Evolutionary conservation across 768 basidiomycete species (phyloP), one percentile per base, ranked within the genome.

Genomic region (Tylopilus plumbeoviolaceoides): DNA sequence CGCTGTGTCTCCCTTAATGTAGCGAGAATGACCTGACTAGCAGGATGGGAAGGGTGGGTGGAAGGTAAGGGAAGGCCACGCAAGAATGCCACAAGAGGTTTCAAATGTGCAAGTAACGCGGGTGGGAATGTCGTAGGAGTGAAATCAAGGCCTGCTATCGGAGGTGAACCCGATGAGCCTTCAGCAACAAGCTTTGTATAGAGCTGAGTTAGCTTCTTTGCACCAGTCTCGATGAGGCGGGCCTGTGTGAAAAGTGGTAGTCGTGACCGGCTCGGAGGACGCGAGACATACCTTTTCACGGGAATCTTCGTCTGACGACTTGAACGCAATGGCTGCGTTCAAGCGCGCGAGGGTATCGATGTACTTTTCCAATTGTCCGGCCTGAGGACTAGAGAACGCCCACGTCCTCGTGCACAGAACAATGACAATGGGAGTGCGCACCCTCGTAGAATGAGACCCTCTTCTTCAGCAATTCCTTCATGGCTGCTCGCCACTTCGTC

Each of bases 171-270:
- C 3, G 89, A 86, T 1, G 88, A 91, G 23, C 82, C 87, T 70
- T 91, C 89, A 3, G 91, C 90, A n/a, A 91, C 87, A 30, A 88
- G 76, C 61, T 89, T 90, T n/a, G 89, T 93, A 63, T 87, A 92
- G 11, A 91, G 70, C 60, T 90, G 89, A 0, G 83, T 78, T 10
- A 92, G 74, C 63, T 90, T 91, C 73, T 91, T 91, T 6, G 83
- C 82, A 9, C 91, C 90, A 1, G 88, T 88, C 71, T 91, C 89
- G 9, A 91, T 74, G 5, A 92, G 78, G 39, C 85, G 81, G n/a
- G 87, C 77, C 85, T 76, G 58, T 4, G 12, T 5, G 12, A 11
- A 28, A 5, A 39, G 17, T 18, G 2, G 15, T 2, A 7, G 21
- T 23, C 27, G 53, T 30, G 51, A 31, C 25, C 38, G 20, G 3